phyloP scores from a whole-genome alignment of 164 flowering plant species.

The Berberis thunbergii region DNA sequence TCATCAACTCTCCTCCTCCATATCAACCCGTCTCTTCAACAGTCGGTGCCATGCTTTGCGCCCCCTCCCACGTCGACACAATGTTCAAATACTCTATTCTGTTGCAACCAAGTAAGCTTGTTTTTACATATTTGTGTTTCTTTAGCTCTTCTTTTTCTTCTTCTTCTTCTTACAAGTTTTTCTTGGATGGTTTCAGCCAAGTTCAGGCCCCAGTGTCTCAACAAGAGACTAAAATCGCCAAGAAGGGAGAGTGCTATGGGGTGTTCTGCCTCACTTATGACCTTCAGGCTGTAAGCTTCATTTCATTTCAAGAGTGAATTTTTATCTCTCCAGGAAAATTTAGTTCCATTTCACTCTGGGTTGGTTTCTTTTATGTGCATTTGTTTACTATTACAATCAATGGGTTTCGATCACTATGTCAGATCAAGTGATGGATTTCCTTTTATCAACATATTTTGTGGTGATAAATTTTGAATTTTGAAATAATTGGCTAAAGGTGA shows the following conservation, averaged over 20 bases:
- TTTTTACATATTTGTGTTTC: background rate
- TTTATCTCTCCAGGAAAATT: background rate
- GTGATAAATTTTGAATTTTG: too few relatives aligned
- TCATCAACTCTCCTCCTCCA: constrained; percentile 22
- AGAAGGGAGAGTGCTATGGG: constrained; percentile 62
- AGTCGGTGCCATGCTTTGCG: constrained; percentile 13
- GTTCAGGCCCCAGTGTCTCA: constrained; percentile 38
- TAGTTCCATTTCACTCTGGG: too few relatives aligned
- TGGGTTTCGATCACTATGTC: too few relatives aligned
- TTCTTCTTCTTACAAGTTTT: background rate
- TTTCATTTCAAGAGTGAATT: background rate
- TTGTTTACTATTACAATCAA: too few relatives aligned
- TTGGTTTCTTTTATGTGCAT: too few relatives aligned
- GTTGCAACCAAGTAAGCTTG: constrained; percentile 42
- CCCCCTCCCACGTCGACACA: constrained; percentile 15
- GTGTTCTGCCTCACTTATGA: constrained; percentile 85
- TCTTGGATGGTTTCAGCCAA: constrained; percentile 26
- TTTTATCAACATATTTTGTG: too few relatives aligned
- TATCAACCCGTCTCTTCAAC: constrained; percentile 25
- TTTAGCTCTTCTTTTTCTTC: background rate
- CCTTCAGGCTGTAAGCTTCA: constrained; percentile 61
- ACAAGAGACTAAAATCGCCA: constrained; percentile 9
- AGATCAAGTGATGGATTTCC: too few relatives aligned
- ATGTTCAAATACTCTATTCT: constrained; percentile 44
- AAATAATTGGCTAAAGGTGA: too few relatives aligned